phyloP scores from a whole-genome alignment of 768 basidiomycete species.

The Cystobasidium tubakii region DNA sequence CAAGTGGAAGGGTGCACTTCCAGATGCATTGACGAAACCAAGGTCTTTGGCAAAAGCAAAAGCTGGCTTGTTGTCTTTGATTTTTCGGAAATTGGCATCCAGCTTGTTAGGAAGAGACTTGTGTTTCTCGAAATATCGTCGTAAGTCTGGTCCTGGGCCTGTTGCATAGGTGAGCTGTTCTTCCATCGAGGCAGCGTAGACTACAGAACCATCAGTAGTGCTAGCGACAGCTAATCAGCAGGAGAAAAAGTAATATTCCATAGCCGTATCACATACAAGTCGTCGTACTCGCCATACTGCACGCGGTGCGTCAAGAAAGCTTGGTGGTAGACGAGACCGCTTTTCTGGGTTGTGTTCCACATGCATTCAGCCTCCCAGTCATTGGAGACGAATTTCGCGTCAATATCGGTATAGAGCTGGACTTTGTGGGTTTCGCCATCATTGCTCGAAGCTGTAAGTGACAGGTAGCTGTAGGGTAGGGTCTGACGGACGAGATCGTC shows the following conservation, averaged over 20 bases:
- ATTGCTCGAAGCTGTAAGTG: slow-evolving; percentile 54
- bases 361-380: slow-evolving; percentile 53
- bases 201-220: too few relatives aligned
- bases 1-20: slow-evolving; percentile 11
- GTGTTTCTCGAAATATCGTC: slow-evolving; percentile 19
- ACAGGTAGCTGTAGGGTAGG: slow-evolving; percentile 58
- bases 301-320: slow-evolving; percentile 50
- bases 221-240: too few relatives aligned
- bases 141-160: slow-evolving; percentile 12
- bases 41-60: slow-evolving; percentile 37
- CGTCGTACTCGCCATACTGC: slow-evolving; percentile 57
- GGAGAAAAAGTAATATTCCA: too few relatives aligned
- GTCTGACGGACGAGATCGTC: slow-evolving; percentile 62
- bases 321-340: slow-evolving; percentile 39
- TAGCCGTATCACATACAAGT: slow-evolving; percentile 45
- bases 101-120: slow-evolving; percentile 1
- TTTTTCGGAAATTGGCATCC: slow-evolving; percentile 29
- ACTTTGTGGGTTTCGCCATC: slow-evolving; percentile 56
- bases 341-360: slow-evolving; percentile 54
- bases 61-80: slow-evolving; percentile 31
- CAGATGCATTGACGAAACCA: slow-evolving; percentile 8
- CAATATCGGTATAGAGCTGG: slow-evolving; percentile 61
- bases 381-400: slow-evolving; percentile 54
- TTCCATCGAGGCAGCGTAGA: too few relatives aligned
- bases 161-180: slow-evolving; percentile 16